phyloP scores from a whole-genome alignment of 345 rosid species.

The Atalantia buxifolia region DNA sequence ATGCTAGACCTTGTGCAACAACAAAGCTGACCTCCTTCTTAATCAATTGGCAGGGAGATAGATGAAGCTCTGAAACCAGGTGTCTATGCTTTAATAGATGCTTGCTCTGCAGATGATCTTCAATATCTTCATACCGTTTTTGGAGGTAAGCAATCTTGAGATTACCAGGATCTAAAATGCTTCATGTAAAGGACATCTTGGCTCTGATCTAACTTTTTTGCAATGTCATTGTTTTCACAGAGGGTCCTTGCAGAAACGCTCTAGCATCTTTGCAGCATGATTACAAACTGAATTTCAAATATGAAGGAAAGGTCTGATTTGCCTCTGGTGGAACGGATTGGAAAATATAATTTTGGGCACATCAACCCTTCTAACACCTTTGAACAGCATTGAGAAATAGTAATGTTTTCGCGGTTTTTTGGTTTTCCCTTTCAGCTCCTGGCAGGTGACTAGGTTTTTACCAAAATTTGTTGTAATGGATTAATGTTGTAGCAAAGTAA shows the following conservation, averaged over 20 bases:
- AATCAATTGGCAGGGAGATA: slow-evolving; percentile 58
- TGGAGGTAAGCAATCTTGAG: slow-evolving; percentile 55
- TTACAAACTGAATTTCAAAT: slow-evolving; percentile 72
- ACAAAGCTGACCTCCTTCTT: slow-evolving; percentile 7
- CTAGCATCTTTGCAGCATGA: slow-evolving; percentile 72
- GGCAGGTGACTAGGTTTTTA: neutral
- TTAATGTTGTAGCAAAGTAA: neutral
- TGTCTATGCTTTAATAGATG: slow-evolving; percentile 80
- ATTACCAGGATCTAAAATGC: neutral
- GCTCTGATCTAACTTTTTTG: slow-evolving; percentile 1
- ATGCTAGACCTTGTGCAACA: neutral
- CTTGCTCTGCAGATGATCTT: slow-evolving; percentile 73
- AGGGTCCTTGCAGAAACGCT: slow-evolving; percentile 89
- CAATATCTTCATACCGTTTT: slow-evolving; percentile 81
- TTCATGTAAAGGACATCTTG: neutral
- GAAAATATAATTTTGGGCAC: neutral
- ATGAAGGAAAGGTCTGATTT: slow-evolving; percentile 77
- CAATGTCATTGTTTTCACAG: slow-evolving; percentile 42
- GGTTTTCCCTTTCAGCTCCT: neutral
- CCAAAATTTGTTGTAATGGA: neutral
- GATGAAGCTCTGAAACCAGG: slow-evolving; percentile 91
- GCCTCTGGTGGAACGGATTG: neutral
- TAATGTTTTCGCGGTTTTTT: neutral
- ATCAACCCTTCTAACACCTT: neutral
- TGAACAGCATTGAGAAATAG: neutral